A percentile compares a stretch with the other conserved stretches of the same genome.
phyloP scores from a whole-genome alignment of 2,329 filamentous ascomycete species.

The Diplodia seriata region DNA sequence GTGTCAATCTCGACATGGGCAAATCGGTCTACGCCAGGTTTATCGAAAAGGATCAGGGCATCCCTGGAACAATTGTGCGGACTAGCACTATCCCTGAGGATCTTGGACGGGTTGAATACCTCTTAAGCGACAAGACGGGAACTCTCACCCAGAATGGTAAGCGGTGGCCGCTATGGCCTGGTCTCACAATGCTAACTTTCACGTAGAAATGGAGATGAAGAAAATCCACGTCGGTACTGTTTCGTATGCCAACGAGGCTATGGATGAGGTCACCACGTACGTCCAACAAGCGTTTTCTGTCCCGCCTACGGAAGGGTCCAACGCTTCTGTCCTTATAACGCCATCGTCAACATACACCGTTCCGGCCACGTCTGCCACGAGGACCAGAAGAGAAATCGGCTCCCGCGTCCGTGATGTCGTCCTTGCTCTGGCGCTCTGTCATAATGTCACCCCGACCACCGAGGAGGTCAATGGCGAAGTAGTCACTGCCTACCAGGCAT shows the following conservation, averaged over 20 bases:
- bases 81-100: conserved; percentile 99
- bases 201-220: conserved; percentile 90
- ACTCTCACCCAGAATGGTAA: conserved; percentile 88
- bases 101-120: conserved; percentile 91
- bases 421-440: conserved; percentile 87
- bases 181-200: conserved; percentile 35
- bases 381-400: conserved; percentile 91
- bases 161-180: conserved; percentile 36
- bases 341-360: conserved; percentile 74
- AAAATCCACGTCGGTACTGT: conserved; percentile 99
- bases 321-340: conserved; percentile 65
- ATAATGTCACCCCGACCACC: conserved; percentile 92
- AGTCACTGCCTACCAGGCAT: conserved; percentile 90
- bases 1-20: conserved; percentile 95
- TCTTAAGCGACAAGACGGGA: conserved; percentile 97
- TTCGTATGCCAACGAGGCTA: conserved; percentile 96
- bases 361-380: conserved; percentile 70
- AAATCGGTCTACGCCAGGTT: conserved; percentile 97
- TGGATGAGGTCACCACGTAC: conserved; percentile 93
- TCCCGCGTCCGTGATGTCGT: conserved; percentile 92
- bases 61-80: conserved; percentile 88
- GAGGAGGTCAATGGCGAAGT: conserved; percentile 81
- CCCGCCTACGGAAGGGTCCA: conserved; percentile 38
- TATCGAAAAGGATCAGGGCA: conserved; percentile 89
- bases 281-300: conserved; percentile 77